A percentile compares a stretch with the other conserved stretches of the same genome.
These are phyloP conservation scores for Aspergillus heteromorphus DNA, from an alignment of 495 filamentous ascomycete species.

Conservation along the genomic window DNA sequence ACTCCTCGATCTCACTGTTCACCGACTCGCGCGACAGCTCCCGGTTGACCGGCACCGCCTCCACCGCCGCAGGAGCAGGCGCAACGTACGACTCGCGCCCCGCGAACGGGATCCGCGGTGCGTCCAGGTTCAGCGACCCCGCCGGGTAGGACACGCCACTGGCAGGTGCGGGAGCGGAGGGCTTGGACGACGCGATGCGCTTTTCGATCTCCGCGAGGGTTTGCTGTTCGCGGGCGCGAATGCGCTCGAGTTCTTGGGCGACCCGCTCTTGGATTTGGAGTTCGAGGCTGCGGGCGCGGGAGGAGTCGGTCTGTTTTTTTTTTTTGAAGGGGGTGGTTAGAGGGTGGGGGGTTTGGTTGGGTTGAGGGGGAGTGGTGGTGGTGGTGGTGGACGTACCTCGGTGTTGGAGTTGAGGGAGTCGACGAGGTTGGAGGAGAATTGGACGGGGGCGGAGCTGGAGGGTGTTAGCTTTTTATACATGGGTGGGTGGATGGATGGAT, in stretches of 20 bases:
- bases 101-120: slow-evolving; percentile 43
- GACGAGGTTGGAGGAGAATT: slow-evolving; percentile 80
- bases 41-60: slow-evolving; percentile 26
- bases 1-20: slow-evolving; percentile 63
- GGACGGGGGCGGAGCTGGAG: slow-evolving; percentile 70
- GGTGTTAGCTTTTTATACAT: slow-evolving; percentile 1
- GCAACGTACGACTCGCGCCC: slow-evolving; percentile 28
- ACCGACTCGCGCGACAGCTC: slow-evolving; percentile 50
- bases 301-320: slow-evolving; percentile 76
- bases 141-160: slow-evolving; percentile 30
- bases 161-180: slow-evolving; percentile 28
- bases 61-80: slow-evolving; percentile 21
- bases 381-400: slow-evolving; percentile 56
- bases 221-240: slow-evolving; percentile 58
- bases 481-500: not conserved
- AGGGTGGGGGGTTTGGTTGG: slow-evolving; percentile 9
- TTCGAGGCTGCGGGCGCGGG: slow-evolving; percentile 76
- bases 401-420: slow-evolving; percentile 74
- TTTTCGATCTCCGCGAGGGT: slow-evolving; percentile 53
- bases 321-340: slow-evolving; percentile 17
- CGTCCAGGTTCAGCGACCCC: slow-evolving; percentile 44
- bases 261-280: slow-evolving; percentile 87
- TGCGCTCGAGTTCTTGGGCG: slow-evolving; percentile 70
- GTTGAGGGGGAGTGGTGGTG: slow-evolving; percentile 6
- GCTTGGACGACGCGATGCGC: slow-evolving; percentile 42